Evolutionary conservation across 768 basidiomycete species (phyloP), one percentile per base, ranked within the genome.

Genomic region (Ramaria rubella): DNA sequence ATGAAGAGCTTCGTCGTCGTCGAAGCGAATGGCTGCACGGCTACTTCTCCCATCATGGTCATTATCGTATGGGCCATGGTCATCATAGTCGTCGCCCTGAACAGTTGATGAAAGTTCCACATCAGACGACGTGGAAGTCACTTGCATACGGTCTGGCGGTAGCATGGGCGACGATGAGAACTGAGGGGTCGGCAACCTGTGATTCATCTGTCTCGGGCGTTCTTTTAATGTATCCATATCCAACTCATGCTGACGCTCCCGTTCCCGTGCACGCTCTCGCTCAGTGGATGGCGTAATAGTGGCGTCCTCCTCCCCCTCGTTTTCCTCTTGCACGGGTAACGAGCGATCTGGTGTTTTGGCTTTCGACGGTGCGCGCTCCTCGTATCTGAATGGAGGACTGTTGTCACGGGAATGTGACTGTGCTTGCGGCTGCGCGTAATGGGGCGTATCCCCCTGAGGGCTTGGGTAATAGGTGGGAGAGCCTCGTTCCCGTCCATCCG

Each of bases 311-410:
- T 87, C 86, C 27, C 77, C 77, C 59, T 87, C 54, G 27, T 55
- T 46, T 29, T 56, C 86, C 65, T 89, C 87, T 67, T 90, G 87
- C 2, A 88, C 78, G 19, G 87, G 87, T 24, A 90, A 74, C 15
- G 86, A 86, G 31, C 85, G 76, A 67, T 87, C 86, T 1, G 87
- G 82, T 21, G 82, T 81, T 21, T 84, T 81, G 5, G 77, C 73
- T 45, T 58, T 73, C 65, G 66, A 67, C 62, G 38, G 78, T 73
- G 9, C 75, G 79, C 0, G 83, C 61, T 55, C 53, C 17, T 56
- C 55, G n/a, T 56, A 56, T 23, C 45, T 43, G 29, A 56, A 46
- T 23, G 42, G 45, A 1, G 55, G 44, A 21, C 55, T 56, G 29
- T 17, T 67, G 64, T 17, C 60, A 49, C 56, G 60, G 57, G 36